Percentiles rank a stretch among this genome's conserved stretches.
phyloP scores from a whole-genome alignment of 352 stramenopile genomes.

The Halophytophthora polymorphica region DNA sequence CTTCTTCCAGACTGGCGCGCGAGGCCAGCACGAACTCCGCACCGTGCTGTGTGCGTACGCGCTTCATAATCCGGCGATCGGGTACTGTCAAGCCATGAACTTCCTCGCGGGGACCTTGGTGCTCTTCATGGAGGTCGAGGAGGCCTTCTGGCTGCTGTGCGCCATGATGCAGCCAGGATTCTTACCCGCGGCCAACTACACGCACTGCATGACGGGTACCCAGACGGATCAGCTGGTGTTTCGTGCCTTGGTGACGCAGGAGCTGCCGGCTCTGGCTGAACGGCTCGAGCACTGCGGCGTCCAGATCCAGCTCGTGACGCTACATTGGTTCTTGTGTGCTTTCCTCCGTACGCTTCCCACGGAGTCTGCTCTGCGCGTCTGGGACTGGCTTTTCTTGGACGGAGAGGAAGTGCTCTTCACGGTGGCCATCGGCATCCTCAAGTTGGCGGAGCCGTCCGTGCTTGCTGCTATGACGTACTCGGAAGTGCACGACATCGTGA shows the following conservation, averaged over 20 bases:
- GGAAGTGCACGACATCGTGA: conserved; percentile 38
- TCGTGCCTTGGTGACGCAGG: conserved; percentile 42
- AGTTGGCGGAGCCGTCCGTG: conserved; percentile 31
- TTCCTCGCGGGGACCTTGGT: conserved; percentile 70
- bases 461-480: conserved; percentile 29
- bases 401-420: conserved; percentile 55
- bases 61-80: conserved; percentile 48
- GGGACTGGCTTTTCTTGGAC: conserved; percentile 77
- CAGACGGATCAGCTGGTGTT: conserved; percentile 79
- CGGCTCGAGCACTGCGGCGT: conserved; percentile 35
- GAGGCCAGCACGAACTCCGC: conserved; percentile 45
- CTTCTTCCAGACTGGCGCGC: conserved; percentile 41
- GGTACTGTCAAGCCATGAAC: conserved; percentile 81
- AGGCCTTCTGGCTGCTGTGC: conserved; percentile 79
- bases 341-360: conserved; percentile 82
- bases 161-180: conserved; percentile 60
- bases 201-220: conserved; percentile 65
- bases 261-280: conserved; percentile 39
- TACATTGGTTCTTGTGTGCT: conserved; percentile 83
- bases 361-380: conserved; percentile 64
- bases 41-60: conserved; percentile 59
- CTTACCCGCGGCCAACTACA: conserved; percentile 74
- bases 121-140: conserved; percentile 66
- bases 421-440: conserved; percentile 42
- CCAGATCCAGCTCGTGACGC: conserved; percentile 70